A percentile compares a stretch with the other conserved stretches of the same genome.
These are phyloP conservation scores for Paracoccidioides lutzii DNA, from an alignment of 2,329 filamentous ascomycete genomes.

Conservation along the genomic window DNA sequence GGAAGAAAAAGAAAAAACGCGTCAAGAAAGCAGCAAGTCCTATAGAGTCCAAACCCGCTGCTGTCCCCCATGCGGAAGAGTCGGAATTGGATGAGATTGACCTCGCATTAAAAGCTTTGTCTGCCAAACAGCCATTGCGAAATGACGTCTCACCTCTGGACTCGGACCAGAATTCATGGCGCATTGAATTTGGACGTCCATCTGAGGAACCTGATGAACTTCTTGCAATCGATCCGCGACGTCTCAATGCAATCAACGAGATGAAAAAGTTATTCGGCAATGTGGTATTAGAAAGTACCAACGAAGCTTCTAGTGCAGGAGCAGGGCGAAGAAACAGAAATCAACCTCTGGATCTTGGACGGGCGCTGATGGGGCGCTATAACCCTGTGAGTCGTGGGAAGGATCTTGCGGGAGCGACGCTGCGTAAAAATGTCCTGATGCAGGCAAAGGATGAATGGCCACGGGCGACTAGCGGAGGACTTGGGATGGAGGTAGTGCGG, in stretches of 20 bases:
- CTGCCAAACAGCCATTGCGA: constrained; percentile 27
- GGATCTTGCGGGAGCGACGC: constrained; percentile 56
- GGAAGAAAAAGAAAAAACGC: constrained; percentile 47
- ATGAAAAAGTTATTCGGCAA: constrained; percentile 67
- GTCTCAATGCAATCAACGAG: constrained; percentile 78
- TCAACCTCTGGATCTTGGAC: constrained; percentile 38
- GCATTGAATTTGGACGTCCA: background rate
- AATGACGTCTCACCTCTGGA: background rate
- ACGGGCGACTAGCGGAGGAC: constrained; percentile 59
- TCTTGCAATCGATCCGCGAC: constrained; percentile 52
- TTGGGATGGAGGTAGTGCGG: constrained; percentile 63
- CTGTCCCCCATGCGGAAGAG: constrained; percentile 14
- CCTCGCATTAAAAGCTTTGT: constrained; percentile 47
- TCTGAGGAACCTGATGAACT: constrained; percentile 37
- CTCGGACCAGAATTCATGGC: background rate
- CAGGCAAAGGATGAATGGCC: constrained; percentile 85
- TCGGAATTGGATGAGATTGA: constrained; percentile 52
- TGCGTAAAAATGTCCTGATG: constrained; percentile 70
- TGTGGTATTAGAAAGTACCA: constrained; percentile 45
- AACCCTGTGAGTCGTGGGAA: constrained; percentile 44
- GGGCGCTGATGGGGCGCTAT: constrained; percentile 42
- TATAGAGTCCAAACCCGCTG: constrained; percentile 7
- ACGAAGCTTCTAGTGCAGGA: constrained; percentile 38
- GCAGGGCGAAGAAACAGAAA: constrained; percentile 43
- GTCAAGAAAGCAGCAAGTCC: constrained; percentile 22